A percentile compares a stretch with the other conserved stretches of the same genome.
Evolutionary conservation across 345 rosid species (phyloP).

Genomic region (Eucalyptus fibrosa): DNA sequence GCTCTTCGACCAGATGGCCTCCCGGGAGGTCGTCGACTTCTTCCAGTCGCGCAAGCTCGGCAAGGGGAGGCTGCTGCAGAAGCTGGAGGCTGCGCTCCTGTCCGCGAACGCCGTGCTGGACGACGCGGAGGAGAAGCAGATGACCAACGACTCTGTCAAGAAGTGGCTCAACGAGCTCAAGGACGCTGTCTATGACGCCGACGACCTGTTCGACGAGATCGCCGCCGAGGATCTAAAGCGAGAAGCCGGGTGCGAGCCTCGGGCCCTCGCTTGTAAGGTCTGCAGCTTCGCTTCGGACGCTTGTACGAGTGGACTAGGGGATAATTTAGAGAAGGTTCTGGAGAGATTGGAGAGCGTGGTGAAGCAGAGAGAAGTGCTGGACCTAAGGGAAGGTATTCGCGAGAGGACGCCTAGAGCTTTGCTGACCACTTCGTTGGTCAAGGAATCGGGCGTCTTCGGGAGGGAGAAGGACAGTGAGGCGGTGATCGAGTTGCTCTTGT

Average conservation of each 20-base stretch:
- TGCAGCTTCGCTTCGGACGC: background rate
- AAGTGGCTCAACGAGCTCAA: background rate
- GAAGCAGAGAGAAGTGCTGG: background rate
- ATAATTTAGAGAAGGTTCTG: background rate
- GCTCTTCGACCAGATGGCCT: background rate
- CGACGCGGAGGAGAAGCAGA: slow-evolving; percentile 8
- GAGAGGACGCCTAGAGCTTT: background rate
- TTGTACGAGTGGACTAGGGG: background rate
- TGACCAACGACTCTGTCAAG: background rate
- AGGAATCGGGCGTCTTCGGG: background rate
- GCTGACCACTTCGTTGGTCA: background rate
- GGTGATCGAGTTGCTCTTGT: background rate
- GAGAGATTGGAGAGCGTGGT: background rate
- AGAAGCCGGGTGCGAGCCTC: background rate
- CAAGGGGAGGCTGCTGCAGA: background rate
- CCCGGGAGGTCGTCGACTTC: background rate
- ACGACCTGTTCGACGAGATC: slow-evolving; percentile 12
- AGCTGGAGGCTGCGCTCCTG: background rate
- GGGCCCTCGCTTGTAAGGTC: background rate
- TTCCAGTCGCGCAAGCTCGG: background rate
- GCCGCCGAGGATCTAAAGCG: background rate
- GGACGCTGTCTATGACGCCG: background rate
- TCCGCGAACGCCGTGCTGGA: background rate
- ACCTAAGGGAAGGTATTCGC: background rate
- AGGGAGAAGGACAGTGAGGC: background rate